A percentile compares a stretch with the other conserved stretches of the same genome.
phyloP scores from a whole-genome alignment of 441 rosid species.

The Adansonia madagascariensis region DNA sequence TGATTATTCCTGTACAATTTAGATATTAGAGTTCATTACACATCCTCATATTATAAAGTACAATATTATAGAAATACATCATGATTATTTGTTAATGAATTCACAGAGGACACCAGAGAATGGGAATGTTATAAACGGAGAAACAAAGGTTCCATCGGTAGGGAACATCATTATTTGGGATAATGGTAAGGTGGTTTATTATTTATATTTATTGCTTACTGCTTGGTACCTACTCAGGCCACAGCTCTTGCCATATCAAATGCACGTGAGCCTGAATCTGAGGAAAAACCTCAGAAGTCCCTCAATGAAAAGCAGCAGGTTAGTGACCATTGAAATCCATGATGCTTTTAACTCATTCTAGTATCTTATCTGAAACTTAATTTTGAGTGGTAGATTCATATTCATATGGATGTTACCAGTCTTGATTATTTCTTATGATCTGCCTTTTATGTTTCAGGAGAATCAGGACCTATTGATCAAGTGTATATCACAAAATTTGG shows the following conservation, averaged over 20 bases:
- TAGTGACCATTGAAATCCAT: constrained; percentile 24
- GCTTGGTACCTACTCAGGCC: constrained; percentile 39
- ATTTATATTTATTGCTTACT: constrained; percentile 26
- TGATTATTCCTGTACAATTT: constrained; percentile 67
- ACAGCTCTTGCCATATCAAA: constrained; percentile 35
- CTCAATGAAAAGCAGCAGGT: constrained; percentile 85
- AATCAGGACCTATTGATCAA: constrained; percentile 68
- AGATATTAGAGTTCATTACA: constrained; percentile 21
- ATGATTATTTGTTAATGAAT: constrained; percentile 30
- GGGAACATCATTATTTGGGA: constrained; percentile 30
- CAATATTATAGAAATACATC: constrained; percentile 34
- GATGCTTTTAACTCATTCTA: constrained; percentile 22
- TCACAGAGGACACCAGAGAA: constrained; percentile 60
- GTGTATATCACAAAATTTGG: constrained; percentile 74
- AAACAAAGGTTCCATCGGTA: constrained; percentile 59
- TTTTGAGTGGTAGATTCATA: constrained; percentile 22
- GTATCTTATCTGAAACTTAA: constrained; percentile 22
- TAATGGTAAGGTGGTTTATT: constrained; percentile 28
- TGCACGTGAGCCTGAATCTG: constrained; percentile 62
- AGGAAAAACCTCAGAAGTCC: constrained; percentile 70
- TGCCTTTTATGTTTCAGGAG: constrained; percentile 48
- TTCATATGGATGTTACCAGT: constrained; percentile 21
- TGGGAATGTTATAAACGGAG: constrained; percentile 58
- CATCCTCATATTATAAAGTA: constrained; percentile 19
- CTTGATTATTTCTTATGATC: constrained; percentile 24